Conservation (phyloP, 495 filamentous ascomycete species). For the Sabuloglossum arenarium region DNA sequence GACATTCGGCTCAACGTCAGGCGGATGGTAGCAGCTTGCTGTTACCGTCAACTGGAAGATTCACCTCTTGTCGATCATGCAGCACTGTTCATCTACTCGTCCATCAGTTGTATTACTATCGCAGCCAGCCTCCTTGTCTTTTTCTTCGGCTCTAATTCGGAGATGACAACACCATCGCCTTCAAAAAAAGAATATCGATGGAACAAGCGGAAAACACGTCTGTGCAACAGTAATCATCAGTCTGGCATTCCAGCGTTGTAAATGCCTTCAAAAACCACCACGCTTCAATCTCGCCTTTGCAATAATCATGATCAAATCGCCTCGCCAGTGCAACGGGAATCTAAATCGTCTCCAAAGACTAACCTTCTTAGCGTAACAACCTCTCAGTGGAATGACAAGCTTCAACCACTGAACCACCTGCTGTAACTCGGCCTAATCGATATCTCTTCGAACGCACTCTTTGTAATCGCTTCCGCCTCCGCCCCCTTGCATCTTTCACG, state of each 20-base stretch:
- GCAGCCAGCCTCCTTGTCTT: background rate
- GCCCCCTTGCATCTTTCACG: background rate
- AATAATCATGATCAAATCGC: background rate
- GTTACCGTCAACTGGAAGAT: background rate
- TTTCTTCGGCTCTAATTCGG: conserved; percentile 4
- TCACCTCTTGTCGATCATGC: background rate
- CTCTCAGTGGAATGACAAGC: background rate
- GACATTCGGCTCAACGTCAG: conserved; percentile 1
- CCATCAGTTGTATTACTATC: conserved; percentile 5
- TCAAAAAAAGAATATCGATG: conserved; percentile 2
- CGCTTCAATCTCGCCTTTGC: background rate
- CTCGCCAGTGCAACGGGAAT: background rate
- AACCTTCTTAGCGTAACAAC: background rate
- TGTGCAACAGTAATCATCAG: conserved; percentile 1
- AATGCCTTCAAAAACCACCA: background rate
- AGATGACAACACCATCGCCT: background rate
- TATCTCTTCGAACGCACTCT: background rate
- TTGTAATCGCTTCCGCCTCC: background rate
- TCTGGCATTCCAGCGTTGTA: conserved; percentile 2
- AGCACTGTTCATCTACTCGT: conserved; percentile 3
- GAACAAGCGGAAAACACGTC: background rate
- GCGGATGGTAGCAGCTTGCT: background rate
- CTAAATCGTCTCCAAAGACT: background rate
- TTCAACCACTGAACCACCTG: no score
- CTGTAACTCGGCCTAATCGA: background rate